These are phyloP conservation scores for Triticum timopheevii DNA, from an alignment of 176 grass and related monocot species.

Conservation along the genomic window DNA sequence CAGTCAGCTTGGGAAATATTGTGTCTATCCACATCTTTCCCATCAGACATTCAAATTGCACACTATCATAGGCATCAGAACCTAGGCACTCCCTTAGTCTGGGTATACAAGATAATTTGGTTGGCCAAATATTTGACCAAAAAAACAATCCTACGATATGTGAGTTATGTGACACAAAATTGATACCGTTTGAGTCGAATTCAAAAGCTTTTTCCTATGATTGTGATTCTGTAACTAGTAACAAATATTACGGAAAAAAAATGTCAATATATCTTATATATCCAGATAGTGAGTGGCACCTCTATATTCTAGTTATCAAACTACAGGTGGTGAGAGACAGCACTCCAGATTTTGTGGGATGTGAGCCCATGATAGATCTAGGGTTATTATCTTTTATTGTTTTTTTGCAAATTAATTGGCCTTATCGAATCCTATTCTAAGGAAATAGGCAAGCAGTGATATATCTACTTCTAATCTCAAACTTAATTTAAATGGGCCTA, in stretches of 20 bases:
- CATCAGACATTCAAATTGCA: slow-evolving; percentile 15
- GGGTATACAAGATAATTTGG: not conserved
- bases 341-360: not conserved
- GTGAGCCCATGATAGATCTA: not conserved
- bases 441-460: not conserved
- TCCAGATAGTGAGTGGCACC: not conserved
- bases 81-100: not conserved
- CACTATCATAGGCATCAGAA: not conserved
- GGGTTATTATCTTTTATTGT: not conserved
- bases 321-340: not conserved
- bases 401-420: not conserved
- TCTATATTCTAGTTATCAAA: not conserved
- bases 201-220: not conserved
- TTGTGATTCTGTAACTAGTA: not conserved
- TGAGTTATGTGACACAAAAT: not conserved
- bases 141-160: not conserved
- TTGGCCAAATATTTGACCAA: not conserved
- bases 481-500: not conserved
- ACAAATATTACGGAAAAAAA: not conserved
- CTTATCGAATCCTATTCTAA: not conserved
- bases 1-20: not conserved
- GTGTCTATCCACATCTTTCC: not conserved
- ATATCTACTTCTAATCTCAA: slow-evolving; percentile 13
- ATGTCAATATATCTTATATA: not conserved
- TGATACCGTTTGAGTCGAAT: not conserved